These are phyloP conservation scores for Syzygium malaccense DNA, from an alignment of 441 rosid species.

Conservation along the genomic window DNA sequence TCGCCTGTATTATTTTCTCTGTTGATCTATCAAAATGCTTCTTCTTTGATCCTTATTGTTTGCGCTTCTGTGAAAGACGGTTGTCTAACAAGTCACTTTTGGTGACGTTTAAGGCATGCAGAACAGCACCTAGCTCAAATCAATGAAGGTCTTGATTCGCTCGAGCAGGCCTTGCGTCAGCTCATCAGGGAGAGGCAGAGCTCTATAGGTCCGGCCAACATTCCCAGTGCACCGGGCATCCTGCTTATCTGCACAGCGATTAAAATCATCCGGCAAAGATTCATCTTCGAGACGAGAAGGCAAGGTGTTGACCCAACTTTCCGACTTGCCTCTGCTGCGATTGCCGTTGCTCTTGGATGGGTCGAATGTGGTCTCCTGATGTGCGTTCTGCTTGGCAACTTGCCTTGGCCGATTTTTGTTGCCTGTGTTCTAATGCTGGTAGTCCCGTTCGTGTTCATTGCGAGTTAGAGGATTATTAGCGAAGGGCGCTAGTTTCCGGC, in stretches of 20 bases:
- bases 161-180: rapidly evolving
- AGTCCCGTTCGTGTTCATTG: rapidly evolving
- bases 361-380: background rate
- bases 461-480: too few species aligned
- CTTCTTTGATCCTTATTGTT: too few species aligned
- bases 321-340: rapidly evolving
- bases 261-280: too few species aligned
- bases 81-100: background rate
- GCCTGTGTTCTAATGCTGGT: rapidly evolving
- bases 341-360: rapidly evolving
- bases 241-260: rapidly evolving
- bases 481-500: too few species aligned
- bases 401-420: background rate
- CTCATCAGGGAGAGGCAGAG: rapidly evolving
- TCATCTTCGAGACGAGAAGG: background rate
- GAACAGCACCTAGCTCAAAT: rapidly evolving
- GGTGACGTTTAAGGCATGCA: background rate
- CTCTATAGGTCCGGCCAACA: background rate
- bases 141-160: background rate
- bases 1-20: background rate
- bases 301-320: background rate
- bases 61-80: background rate
- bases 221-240: background rate
- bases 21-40: background rate
- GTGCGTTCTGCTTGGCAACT: background rate